Base-by-base conservation (phyloP, 2,329 filamentous ascomycete genomes). In the Penicillium sp. region DNA sequence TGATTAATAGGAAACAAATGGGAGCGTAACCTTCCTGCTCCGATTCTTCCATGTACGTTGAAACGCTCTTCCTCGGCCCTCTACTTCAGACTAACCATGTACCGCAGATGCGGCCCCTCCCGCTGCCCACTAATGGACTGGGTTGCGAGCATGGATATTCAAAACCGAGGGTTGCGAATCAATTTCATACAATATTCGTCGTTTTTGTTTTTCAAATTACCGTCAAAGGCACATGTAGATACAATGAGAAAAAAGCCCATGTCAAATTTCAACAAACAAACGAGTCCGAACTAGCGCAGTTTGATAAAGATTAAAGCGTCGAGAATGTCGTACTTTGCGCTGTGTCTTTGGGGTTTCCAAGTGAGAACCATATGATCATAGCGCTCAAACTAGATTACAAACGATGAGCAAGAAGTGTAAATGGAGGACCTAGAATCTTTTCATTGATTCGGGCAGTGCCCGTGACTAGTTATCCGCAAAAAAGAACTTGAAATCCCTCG, bases 21-120 rank as follows among this genome's bases (percentile, higher is more conserved):
- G 79, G 95, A 98, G 81, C 87, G 95, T 76, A 99, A 99, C 79
- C 77, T 98, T 57, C 91, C 92, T 37, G 85, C 87, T 60, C 93
- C 89, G 37, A 88, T 89, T 68, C 82, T 96, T 60, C 89, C 92
- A 65, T 88, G 94, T 97, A 82, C 84, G 92, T 86, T 46, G n/a
- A 35, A 37, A n/a, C 33, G 37, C 45, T 8, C 14, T 22, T 30
- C 25, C 25, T 35, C n/a, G 6, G 25, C n/a, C 16, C 13, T 14
- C 22, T 28, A 42, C 8, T 28, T 35, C 19, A 56, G 64, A 49
- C 65, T 63, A 57, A 60, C 43, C 16, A 25, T 28, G 10, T 42
- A 3, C 4, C 48, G 22, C 53, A 72, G 70, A 72, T 57, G 70
- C 70, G 48, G 68, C 64, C 38, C 61, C 70, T 35, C 68, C 70